Percentiles rank a stretch among this genome's conserved stretches.
phyloP scores from a whole-genome alignment of 768 basidiomycete genomes.

The Pleurotus tuber-regium region DNA sequence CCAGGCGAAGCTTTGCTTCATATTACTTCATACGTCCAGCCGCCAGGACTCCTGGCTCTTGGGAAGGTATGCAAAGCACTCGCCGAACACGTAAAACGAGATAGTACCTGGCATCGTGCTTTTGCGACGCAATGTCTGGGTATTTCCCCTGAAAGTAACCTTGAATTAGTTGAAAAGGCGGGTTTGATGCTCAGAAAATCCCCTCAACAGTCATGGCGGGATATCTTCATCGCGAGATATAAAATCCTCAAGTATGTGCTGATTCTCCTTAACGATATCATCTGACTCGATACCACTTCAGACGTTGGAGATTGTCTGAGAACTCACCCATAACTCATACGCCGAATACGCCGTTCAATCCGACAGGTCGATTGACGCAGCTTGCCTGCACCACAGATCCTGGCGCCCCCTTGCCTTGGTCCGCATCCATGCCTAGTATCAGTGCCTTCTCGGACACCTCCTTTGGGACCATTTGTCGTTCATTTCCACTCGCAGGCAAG shows the following conservation, averaged over 20 bases:
- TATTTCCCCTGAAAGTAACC: slow-evolving; percentile 60
- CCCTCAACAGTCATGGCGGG: slow-evolving; percentile 61
- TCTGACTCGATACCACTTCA: slow-evolving; percentile 24
- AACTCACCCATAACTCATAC: slow-evolving; percentile 58
- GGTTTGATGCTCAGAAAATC: slow-evolving; percentile 53
- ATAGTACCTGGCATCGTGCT: slow-evolving; percentile 78
- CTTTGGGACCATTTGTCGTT: slow-evolving; percentile 73
- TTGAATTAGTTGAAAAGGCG: slow-evolving; percentile 34
- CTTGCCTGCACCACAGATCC: slow-evolving; percentile 41
- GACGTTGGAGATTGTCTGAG: slow-evolving; percentile 70
- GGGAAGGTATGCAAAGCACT: slow-evolving; percentile 49
- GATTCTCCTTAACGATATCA: neutral
- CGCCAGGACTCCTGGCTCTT: slow-evolving; percentile 58
- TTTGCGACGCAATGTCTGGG: slow-evolving; percentile 68
- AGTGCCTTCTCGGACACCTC: slow-evolving; percentile 58
- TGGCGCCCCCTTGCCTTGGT: slow-evolving; percentile 19
- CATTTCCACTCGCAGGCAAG: slow-evolving; percentile 61
- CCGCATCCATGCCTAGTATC: slow-evolving; percentile 4
- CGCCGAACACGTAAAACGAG: slow-evolving; percentile 66
- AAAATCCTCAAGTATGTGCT: slow-evolving; percentile 46
- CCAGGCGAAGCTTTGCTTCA: slow-evolving; percentile 75
- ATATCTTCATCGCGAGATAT: slow-evolving; percentile 63
- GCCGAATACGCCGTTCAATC: slow-evolving; percentile 48
- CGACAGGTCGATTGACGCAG: slow-evolving; percentile 57
- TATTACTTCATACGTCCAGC: slow-evolving; percentile 71